phyloP scores from a whole-genome alignment of 495 filamentous ascomycete genomes.

The Barbatosphaeria neglecta region DNA sequence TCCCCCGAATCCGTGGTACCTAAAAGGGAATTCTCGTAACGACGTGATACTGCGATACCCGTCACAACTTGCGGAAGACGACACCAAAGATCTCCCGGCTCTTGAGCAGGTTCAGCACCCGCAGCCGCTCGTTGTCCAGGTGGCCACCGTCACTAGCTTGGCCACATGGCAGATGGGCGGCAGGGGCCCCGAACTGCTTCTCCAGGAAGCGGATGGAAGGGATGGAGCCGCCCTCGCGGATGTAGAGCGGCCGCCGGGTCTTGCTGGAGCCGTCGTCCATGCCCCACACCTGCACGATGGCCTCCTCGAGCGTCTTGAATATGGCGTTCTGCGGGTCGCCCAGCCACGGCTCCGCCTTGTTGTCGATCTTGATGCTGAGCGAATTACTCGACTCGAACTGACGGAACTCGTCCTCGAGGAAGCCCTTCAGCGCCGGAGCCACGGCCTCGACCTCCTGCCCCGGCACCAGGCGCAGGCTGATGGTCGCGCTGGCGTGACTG shows the following conservation, averaged over 20 bases:
- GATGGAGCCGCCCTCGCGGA: slow-evolving; percentile 90
- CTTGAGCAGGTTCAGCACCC: slow-evolving; percentile 79
- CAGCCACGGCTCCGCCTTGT: slow-evolving; percentile 91
- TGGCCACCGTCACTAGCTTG: slow-evolving; percentile 92
- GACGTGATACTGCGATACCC: no score
- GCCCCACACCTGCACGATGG: slow-evolving; percentile 73
- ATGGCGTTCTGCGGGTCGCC: slow-evolving; percentile 85
- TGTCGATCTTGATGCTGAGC: slow-evolving; percentile 73
- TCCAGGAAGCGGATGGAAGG: slow-evolving; percentile 88
- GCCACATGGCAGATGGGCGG: slow-evolving; percentile 87
- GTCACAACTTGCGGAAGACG: slow-evolving; percentile 52
- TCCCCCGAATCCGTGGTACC: no score
- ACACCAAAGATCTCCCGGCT: slow-evolving; percentile 81
- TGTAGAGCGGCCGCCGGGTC: slow-evolving; percentile 61
- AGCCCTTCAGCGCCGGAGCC: slow-evolving; percentile 50
- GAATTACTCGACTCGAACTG: slow-evolving; percentile 66
- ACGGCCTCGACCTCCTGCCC: slow-evolving; percentile 77
- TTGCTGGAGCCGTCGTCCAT: slow-evolving; percentile 5
- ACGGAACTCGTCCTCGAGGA: slow-evolving; percentile 59
- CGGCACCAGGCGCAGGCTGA: slow-evolving; percentile 87
- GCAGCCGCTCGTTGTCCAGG: slow-evolving; percentile 84
- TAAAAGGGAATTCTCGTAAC: no score
- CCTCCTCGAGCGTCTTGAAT: slow-evolving; percentile 78
- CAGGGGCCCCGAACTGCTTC: slow-evolving; percentile 85
- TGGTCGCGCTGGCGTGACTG: slow-evolving; percentile 66